Evolutionary conservation across 1,139 yeast genomes (phyloP).

Genomic region (Chernovozyma aurita): DNA sequence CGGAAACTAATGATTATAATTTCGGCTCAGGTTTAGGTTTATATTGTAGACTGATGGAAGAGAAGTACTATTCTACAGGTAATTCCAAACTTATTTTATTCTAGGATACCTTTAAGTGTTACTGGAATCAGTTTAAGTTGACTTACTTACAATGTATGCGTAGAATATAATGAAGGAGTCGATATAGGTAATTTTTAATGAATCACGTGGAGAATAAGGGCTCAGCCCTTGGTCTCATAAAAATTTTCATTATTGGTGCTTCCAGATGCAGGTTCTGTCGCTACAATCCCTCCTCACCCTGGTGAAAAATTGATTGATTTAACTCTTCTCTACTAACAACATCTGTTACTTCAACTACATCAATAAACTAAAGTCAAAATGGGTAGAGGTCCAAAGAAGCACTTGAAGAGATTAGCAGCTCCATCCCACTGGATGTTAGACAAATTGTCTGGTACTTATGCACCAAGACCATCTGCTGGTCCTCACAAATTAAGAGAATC

Average conservation of each 20-base stretch:
- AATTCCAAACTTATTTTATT: no score
- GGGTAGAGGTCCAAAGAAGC: slow-evolving; percentile 36
- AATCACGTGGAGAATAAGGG: no score
- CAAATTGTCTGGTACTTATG: slow-evolving; percentile 99
- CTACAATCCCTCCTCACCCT: not conserved
- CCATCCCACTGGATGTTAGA: slow-evolving; percentile 99
- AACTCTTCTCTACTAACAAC: not conserved
- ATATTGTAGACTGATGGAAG: no score
- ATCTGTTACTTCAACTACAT: slow-evolving; percentile 6
- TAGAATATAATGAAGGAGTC: no score
- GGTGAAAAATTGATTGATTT: not conserved
- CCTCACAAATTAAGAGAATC: slow-evolving; percentile 99
- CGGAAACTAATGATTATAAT: no score
- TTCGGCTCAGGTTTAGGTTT: no score
- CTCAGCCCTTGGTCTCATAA: not conserved
- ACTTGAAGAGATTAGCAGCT: slow-evolving; percentile 38
- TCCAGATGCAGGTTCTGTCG: not conserved
- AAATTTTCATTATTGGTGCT: slow-evolving; percentile 1
- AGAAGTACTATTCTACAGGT: no score
- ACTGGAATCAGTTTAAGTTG: no score
- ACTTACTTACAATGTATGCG: no score
- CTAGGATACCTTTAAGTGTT: no score
- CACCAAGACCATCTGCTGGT: slow-evolving; percentile 99
- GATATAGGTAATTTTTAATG: no score
- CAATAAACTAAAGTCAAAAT: slow-evolving; percentile 11